Evolutionary conservation across 495 filamentous ascomycete species (phyloP).

Genomic region (Bombardia bombarda): DNA sequence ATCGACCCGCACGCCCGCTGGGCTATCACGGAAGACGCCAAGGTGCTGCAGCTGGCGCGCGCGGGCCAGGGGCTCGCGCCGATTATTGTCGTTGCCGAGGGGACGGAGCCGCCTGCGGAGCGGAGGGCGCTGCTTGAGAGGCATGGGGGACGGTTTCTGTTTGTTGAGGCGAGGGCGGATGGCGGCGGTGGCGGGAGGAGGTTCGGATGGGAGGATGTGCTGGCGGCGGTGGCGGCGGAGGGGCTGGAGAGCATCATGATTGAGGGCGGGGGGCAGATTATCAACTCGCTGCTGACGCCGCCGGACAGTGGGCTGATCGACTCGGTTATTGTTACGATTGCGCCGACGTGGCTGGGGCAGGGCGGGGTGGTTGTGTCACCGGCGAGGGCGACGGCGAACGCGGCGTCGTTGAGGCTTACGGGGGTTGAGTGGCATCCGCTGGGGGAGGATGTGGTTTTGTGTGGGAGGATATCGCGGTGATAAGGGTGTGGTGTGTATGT

Average conservation of each 20-base stretch:
- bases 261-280: slow-evolving; percentile 48
- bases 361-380: slow-evolving; percentile 70
- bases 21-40: slow-evolving; percentile 49
- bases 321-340: slow-evolving; percentile 74
- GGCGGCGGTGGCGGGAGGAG: background rate
- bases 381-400: slow-evolving; percentile 41
- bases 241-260: slow-evolving; percentile 77
- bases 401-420: slow-evolving; percentile 52
- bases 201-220: slow-evolving; percentile 53
- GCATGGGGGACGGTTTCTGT: slow-evolving; percentile 33
- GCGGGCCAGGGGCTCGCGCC: slow-evolving; percentile 64
- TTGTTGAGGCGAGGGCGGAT: slow-evolving; percentile 6
- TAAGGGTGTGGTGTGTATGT: too few relatives aligned
- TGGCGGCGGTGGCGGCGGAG: slow-evolving; percentile 47
- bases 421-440: slow-evolving; percentile 65
- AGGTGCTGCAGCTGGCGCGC: slow-evolving; percentile 55
- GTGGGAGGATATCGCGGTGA: slow-evolving; percentile 41
- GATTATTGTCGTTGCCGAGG: slow-evolving; percentile 50
- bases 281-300: slow-evolving; percentile 55
- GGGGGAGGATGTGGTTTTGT: slow-evolving; percentile 74
- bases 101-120: slow-evolving; percentile 11
- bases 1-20: slow-evolving; percentile 68
- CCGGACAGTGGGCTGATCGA: slow-evolving; percentile 57
- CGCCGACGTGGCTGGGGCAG: slow-evolving; percentile 73
- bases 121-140: slow-evolving; percentile 22